Conservation (phyloP, 805 yeast genomes). For the Metschnikowia colocasiae region DNA sequence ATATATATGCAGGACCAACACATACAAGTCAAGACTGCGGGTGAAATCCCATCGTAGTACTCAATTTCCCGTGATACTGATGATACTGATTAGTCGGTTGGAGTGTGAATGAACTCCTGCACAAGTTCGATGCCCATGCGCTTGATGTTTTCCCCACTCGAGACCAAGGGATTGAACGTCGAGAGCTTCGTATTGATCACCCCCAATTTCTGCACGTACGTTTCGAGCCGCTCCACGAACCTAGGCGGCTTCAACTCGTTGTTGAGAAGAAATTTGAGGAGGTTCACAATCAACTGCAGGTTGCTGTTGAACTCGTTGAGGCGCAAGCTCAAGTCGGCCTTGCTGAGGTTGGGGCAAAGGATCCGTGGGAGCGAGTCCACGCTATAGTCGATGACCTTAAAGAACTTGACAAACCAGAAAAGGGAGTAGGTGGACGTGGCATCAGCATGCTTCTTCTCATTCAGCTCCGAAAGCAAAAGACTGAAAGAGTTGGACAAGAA, state of each 20-base stretch:
- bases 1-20: background rate
- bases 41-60: too few species aligned
- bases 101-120: background rate
- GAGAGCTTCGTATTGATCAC: conserved; percentile 19
- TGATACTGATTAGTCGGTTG: background rate
- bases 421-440: conserved; percentile 22
- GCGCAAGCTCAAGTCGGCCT: conserved; percentile 21
- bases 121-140: conserved; percentile 7
- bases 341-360: conserved; percentile 11
- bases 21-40: background rate
- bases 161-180: conserved; percentile 21
- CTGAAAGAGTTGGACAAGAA: conserved; percentile 39
- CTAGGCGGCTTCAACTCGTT: conserved; percentile 11
- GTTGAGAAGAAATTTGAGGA: conserved; percentile 26
- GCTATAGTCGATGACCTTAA: conserved; percentile 34
- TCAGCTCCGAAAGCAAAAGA: conserved; percentile 24
- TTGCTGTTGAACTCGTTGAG: conserved; percentile 33
- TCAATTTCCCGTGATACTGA: too few species aligned
- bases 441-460: conserved; percentile 15
- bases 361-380: conserved; percentile 22
- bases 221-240: conserved; percentile 9
- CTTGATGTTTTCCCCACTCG: conserved; percentile 12
- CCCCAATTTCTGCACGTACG: conserved; percentile 12
- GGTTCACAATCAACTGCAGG: conserved; percentile 31
- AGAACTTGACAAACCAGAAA: conserved; percentile 34